Base-by-base conservation (phyloP, 352 stramenopile species). In the Aphanomyces invadans region DNA sequence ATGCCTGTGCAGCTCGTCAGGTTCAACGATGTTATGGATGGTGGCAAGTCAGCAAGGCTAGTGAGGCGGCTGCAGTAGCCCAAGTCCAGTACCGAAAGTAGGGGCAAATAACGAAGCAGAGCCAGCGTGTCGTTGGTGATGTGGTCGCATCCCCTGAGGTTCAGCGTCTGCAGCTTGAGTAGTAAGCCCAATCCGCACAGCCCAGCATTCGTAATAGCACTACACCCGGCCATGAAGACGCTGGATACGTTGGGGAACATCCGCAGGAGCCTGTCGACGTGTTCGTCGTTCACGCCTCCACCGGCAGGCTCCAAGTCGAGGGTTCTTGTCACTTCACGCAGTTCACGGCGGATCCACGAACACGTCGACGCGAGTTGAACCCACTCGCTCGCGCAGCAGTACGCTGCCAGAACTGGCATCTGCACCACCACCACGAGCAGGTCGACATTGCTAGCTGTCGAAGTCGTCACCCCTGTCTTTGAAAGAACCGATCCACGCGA, bases 1-100 rank as follows among this genome's bases (percentile, higher is more conserved):
- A 92, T 79, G 66, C 76, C 78, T 62, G 86, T 90, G 71, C 79
- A 89, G 5, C 83, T 82, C 80, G 89, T 92, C 32, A 92, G 73
- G 62, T 89, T 89, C 2, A 89, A 15, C 57, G 17, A 25, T 55
- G 29, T 54, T 55, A 17, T 76, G 63, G n/a, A 76, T 49, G 2
- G 70, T 12, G 11, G 28, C 36, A 62, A 76, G 46, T 28, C 54
- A 65, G 7, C 44, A 17, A 61, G 86, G 46, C 28, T 80, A 0
- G 83, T 84, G 21, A 92, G 67, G 7, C 83, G 76, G 73, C 75
- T 86, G 65, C 81, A 90, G n/a, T 82, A 82, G 64, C 88, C 88
- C 11, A 92, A 57, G 10, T 82, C 73, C 0, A 90, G 56, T 0
- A 73, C 74, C 5, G 65, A 71, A 19, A 92, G 52, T 12, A 54